Evolutionary conservation across 805 yeast species (phyloP).

Genomic region (Suhomyces prunicola): DNA sequence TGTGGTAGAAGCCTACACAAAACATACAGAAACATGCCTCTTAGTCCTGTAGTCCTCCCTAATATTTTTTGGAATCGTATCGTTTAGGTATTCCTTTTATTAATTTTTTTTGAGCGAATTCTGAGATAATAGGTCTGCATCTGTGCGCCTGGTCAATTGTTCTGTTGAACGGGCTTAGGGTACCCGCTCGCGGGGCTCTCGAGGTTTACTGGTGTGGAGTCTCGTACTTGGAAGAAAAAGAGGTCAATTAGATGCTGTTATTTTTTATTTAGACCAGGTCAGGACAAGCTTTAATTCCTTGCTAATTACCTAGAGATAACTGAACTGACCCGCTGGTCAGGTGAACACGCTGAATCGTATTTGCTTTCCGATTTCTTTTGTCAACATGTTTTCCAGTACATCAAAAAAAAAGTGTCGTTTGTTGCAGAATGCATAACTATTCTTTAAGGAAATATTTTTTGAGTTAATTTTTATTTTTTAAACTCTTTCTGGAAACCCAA

Average conservation of each 20-base stretch:
- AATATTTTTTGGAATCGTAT: neutral
- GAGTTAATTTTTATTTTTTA: neutral
- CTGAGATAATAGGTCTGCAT: neutral
- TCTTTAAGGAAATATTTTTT: neutral
- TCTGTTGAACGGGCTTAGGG: neutral
- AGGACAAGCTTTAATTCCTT: neutral
- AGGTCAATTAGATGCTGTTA: neutral
- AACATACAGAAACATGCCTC: neutral
- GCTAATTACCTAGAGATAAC: neutral
- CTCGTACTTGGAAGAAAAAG: neutral
- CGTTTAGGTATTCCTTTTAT: neutral
- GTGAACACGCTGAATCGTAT: neutral
- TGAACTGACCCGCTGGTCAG: neutral
- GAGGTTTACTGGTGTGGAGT: neutral
- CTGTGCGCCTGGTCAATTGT: neutral
- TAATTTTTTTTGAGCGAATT: neutral
- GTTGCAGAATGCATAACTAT: neutral
- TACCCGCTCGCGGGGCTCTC: neutral
- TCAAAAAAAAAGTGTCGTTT: neutral
- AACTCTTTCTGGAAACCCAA: neutral
- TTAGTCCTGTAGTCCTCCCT: neutral
- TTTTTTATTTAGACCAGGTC: neutral
- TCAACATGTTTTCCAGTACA: neutral
- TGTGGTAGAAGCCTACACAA: neutral
- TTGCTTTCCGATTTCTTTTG: neutral